Percentiles rank a stretch among this genome's conserved stretches.
These are phyloP conservation scores for Pythium angustatum DNA, from an alignment of 352 stramenopile species.

Conservation along the genomic window DNA sequence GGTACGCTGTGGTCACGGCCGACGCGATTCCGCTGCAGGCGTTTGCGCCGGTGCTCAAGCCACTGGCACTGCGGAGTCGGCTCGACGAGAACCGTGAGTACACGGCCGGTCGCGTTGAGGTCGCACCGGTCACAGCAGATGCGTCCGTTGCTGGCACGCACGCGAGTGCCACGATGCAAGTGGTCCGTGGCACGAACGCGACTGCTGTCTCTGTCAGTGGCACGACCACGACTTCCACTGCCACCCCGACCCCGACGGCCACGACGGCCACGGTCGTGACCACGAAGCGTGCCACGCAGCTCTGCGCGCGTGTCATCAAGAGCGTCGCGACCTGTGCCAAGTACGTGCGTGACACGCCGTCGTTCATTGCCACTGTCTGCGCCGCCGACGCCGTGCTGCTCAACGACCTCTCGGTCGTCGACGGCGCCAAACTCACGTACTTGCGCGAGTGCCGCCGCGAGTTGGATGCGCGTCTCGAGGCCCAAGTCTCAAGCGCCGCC, in stretches of 20 bases:
- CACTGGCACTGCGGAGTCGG: background rate
- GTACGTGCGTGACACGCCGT: slow-evolving; percentile 30
- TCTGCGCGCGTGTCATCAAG: slow-evolving; percentile 26
- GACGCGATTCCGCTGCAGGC: background rate
- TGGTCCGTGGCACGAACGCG: background rate
- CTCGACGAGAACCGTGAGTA: no score
- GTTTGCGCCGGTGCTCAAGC: background rate
- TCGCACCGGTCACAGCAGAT: no score
- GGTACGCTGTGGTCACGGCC: background rate
- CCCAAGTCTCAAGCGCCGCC: slow-evolving; percentile 4
- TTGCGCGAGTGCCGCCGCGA: slow-evolving; percentile 34
- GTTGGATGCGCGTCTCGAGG: slow-evolving; percentile 21
- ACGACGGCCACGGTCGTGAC: background rate
- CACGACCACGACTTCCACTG: background rate
- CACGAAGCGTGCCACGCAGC: background rate
- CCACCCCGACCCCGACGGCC: background rate
- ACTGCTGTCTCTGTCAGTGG: background rate
- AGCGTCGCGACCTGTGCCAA: slow-evolving; percentile 14
- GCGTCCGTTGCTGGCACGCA: background rate
- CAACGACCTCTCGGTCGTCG: slow-evolving; percentile 27
- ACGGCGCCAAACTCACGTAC: slow-evolving; percentile 32
- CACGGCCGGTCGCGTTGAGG: no score
- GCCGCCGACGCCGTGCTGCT: slow-evolving; percentile 24
- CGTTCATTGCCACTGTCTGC: no score
- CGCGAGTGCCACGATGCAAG: background rate